These are phyloP conservation scores for Talaromyces islandicus DNA, from an alignment of 2,329 filamentous ascomycete species.

Conservation along the genomic window DNA sequence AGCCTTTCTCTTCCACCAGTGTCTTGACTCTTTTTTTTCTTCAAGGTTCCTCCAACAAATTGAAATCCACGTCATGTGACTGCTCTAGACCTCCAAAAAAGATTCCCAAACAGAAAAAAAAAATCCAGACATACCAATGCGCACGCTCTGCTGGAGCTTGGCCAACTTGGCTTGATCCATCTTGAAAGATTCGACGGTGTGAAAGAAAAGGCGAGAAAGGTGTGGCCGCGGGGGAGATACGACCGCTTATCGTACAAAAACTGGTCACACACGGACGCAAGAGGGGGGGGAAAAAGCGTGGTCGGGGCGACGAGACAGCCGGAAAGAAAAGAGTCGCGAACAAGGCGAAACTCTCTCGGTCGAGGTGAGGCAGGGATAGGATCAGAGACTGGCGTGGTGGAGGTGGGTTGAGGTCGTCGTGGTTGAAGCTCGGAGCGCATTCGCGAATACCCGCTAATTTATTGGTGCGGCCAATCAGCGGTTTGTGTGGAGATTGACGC, in stretches of 20 bases:
- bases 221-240: neutral
- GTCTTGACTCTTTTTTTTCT: neutral
- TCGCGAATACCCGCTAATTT: constrained; percentile 9
- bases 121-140: constrained; percentile 59
- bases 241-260: neutral
- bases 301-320: neutral
- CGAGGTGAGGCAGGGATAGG: neutral
- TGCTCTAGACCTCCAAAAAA: neutral
- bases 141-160: constrained; percentile 60
- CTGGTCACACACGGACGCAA: neutral
- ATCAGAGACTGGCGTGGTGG: neutral
- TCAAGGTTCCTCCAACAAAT: neutral
- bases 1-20: neutral
- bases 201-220: constrained; percentile 6
- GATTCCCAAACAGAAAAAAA: neutral
- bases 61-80: constrained; percentile 1
- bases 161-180: constrained; percentile 64
- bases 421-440: constrained; percentile 3
- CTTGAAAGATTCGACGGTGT: constrained; percentile 32
- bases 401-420: neutral
- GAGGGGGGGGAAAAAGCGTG: too few species aligned
- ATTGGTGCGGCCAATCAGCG: constrained; percentile 13
- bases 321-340: neutral
- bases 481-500: constrained; percentile 13
- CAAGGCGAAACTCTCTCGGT: neutral